Base-by-base conservation (phyloP, 768 basidiomycete species). In the Trametopsis cervina region DNA sequence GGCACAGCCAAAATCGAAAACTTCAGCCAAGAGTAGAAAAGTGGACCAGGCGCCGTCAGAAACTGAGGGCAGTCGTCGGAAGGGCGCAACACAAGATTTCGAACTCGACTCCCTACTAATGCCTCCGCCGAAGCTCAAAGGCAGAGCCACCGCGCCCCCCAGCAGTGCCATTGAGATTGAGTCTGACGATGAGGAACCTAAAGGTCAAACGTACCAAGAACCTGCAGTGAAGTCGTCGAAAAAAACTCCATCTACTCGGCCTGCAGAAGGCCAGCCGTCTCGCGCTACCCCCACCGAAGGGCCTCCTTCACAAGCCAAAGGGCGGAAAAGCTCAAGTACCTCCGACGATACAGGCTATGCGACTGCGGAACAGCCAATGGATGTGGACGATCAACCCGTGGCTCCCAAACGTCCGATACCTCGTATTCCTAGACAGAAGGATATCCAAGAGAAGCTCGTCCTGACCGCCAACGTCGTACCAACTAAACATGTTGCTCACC, bases 311-410 rank as follows among this genome's bases (percentile, higher is more conserved):
- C 46, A 42, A n/a, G 23, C 5, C 3, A 51, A 39, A 24, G 44
- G 26, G 18, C 52, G 43, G 40, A 54, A 55, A 21, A 58, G 52
- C 13, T 53, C 56, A 4, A 48, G 54, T 4, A 50, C 58, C 15
- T 60, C 59, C 1, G 57, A 60, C 17, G 62, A 61, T 43, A 55
- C 60, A 3, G 60, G 60, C 3, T 60, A 63, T 46, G 60, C 55
- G 2, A 62, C 60, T 3, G 58, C 62, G 2, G 56, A 60, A 23
- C 51, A 55, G 21, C 49, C 47, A 0, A 21, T 46, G 10, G 56
- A 57, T 23, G 44, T 51, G 23, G 50, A 41, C 11, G 55, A 49
- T 6, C 46, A 15, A 44, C 40, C 6, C 17, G 39, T 17, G 26
- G 6, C 10, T 42, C 42, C 9, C 15, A 4, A 5, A 24, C 20